These are phyloP conservation scores for Russula earlei DNA, from an alignment of 768 basidiomycete genomes.

Conservation along the genomic window DNA sequence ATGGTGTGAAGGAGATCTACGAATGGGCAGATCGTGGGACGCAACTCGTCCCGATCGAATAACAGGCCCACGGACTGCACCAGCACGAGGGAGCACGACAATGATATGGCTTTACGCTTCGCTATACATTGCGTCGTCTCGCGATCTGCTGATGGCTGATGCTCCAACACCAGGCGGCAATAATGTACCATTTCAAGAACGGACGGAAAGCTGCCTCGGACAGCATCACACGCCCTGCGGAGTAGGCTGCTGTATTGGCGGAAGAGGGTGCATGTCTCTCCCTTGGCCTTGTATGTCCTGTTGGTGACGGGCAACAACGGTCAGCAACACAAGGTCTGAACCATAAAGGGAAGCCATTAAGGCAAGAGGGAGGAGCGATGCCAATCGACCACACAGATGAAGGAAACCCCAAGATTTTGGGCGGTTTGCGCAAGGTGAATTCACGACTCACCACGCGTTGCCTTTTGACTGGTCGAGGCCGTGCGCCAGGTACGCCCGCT, in stretches of 20 bases:
- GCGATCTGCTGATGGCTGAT: neutral
- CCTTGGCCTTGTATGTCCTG: slow-evolving; percentile 21
- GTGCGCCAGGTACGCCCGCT: slow-evolving; percentile 18
- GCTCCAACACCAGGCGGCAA: neutral
- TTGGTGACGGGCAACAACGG: neutral
- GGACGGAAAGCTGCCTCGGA: neutral
- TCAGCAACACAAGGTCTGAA: slow-evolving; percentile 2
- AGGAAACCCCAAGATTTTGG: neutral
- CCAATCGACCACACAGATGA: neutral
- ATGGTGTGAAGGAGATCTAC: neutral
- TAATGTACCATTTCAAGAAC: neutral
- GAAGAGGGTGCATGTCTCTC: slow-evolving; percentile 18
- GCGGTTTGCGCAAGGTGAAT: neutral
- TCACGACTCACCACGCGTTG: slow-evolving; percentile 18
- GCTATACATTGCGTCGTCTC: neutral
- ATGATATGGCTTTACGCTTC: neutral
- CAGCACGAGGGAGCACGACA: neutral
- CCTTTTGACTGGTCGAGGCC: slow-evolving; percentile 20
- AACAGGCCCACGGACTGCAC: neutral
- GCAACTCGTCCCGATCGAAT: neutral
- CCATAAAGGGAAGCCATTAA: neutral
- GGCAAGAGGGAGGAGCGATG: neutral
- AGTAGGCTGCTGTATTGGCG: slow-evolving; percentile 20
- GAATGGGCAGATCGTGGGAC: neutral
- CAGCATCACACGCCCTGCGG: slow-evolving; percentile 18